Conservation (phyloP, 331 rosid species). For the Spiraea crenata region DNA sequence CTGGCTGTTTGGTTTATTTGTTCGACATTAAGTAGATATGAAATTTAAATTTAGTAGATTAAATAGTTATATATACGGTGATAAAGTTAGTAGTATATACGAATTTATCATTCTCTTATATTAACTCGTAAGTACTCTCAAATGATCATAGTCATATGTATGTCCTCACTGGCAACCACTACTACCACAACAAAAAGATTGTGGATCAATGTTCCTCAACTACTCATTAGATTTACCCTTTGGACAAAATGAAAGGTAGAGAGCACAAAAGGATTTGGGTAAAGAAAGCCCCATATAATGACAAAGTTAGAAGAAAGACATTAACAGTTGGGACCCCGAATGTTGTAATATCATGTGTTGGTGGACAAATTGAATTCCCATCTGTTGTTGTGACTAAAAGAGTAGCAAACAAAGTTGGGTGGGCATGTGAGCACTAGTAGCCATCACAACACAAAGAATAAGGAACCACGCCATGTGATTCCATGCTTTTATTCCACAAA, state of each 20-base stretch:
- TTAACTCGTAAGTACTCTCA: background rate
- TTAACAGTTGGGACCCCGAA: constrained; percentile 47
- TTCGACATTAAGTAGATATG: background rate
- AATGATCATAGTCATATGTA: background rate
- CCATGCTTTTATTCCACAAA: constrained; percentile 54
- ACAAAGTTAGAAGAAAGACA: constrained; percentile 25
- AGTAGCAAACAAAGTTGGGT: constrained; percentile 41
- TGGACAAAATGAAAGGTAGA: background rate
- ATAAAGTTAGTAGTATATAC: no score
- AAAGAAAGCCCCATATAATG: background rate
- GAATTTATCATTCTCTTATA: no score
- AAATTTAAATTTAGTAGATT: no score
- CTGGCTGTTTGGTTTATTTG: background rate
- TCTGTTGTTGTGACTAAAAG: constrained; percentile 16
- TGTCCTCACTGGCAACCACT: background rate
- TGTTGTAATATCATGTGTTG: constrained; percentile 30
- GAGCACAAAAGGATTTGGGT: background rate
- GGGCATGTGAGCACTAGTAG: constrained; percentile 52
- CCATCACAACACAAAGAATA: constrained; percentile 36
- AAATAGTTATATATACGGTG: no score
- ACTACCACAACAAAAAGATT: background rate
- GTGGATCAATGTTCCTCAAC: background rate
- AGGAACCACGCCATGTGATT: constrained; percentile 59
- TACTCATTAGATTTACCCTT: background rate
- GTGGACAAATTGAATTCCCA: constrained; percentile 38